These are phyloP conservation scores for Hanseniaspora taiwanica DNA, from an alignment of 805 yeast species.

Conservation along the genomic window DNA sequence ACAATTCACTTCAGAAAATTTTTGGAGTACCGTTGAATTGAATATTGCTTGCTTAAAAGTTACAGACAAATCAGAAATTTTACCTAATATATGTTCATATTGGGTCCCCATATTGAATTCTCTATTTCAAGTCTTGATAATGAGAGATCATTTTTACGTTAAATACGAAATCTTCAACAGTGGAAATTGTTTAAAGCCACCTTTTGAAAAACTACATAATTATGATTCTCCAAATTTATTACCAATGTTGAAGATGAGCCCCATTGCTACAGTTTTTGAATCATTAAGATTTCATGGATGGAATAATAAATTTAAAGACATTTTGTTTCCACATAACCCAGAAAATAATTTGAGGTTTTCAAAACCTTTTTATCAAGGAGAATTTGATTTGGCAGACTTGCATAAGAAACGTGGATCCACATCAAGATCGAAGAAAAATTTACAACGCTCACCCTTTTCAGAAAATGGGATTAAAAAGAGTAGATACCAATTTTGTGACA, in stretches of 20 bases:
- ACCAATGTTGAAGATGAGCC: background rate
- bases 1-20: constrained; percentile 13
- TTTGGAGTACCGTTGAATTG: constrained; percentile 9
- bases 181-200: background rate
- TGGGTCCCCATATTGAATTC: constrained; percentile 17
- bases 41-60: background rate
- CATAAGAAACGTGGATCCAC: background rate
- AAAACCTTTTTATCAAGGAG: background rate
- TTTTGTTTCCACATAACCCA: background rate
- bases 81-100: background rate
- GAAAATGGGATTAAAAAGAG: background rate
- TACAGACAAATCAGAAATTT: background rate
- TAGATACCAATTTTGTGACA: background rate
- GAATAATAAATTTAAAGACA: background rate
- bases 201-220: background rate
- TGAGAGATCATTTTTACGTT: constrained; percentile 17
- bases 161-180: constrained; percentile 9
- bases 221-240: background rate
- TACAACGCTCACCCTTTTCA: background rate
- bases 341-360: background rate
- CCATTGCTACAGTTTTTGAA: background rate
- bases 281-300: background rate
- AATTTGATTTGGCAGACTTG: background rate
- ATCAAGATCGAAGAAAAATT: background rate
- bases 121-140: constrained; percentile 12